These are phyloP conservation scores for Verbascum thapsus DNA, from an alignment of 257 asterid species.

Conservation along the genomic window DNA sequence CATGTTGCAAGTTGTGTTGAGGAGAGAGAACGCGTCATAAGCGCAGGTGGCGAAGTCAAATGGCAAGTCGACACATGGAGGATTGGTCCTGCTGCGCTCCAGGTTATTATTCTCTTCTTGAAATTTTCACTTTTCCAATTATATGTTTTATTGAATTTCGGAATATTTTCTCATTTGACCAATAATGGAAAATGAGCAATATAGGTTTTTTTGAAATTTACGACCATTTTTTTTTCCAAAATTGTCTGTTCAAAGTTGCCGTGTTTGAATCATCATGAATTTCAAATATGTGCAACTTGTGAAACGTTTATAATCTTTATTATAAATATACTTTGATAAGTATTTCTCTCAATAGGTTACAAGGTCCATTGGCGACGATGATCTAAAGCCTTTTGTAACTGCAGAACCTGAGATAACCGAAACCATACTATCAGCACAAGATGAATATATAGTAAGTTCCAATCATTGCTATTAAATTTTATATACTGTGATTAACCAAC, in stretches of 20 bases:
- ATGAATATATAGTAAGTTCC: conserved; percentile 76
- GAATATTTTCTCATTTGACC: background rate
- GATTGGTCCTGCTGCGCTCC: conserved; percentile 91
- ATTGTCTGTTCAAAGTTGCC: background rate
- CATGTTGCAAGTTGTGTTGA: conserved; percentile 84
- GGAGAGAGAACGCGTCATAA: conserved; percentile 82
- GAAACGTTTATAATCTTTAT: conserved; percentile 15
- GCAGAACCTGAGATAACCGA: conserved; percentile 95
- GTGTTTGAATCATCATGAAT: background rate
- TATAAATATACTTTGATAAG: background rate
- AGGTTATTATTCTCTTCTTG: conserved; percentile 52
- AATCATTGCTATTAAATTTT: conserved; percentile 2
- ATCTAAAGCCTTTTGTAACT: conserved; percentile 92
- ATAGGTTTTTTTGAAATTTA: no score
- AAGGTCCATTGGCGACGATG: conserved; percentile 95
- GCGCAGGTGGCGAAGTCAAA: conserved; percentile 77
- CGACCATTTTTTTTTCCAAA: no score
- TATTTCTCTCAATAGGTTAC: conserved; percentile 61
- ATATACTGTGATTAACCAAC: background rate
- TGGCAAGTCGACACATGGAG: conserved; percentile 97
- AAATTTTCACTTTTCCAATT: conserved; percentile 15
- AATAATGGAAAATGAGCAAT: background rate
- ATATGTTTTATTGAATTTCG: background rate
- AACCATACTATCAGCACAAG: conserved; percentile 61
- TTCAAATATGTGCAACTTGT: conserved; percentile 9